Percentiles rank a stretch among this genome's conserved stretches.
These are phyloP conservation scores for Phytophthora sp. DNA, from an alignment of 352 stramenopile genomes.

Conservation along the genomic window DNA sequence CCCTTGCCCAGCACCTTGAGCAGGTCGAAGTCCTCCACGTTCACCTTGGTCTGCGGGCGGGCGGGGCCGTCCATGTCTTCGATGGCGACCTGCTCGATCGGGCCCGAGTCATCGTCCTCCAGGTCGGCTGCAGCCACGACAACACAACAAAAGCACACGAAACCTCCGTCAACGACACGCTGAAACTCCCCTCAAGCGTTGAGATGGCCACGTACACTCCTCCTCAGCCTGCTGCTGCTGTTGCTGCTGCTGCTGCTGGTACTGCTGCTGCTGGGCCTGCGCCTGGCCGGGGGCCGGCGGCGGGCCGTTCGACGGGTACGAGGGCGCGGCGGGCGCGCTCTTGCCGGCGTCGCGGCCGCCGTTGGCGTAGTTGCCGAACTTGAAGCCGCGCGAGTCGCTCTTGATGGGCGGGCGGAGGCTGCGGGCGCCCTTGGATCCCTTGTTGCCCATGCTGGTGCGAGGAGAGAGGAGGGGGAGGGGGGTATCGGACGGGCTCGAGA, in stretches of 20 bases:
- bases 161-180: not conserved
- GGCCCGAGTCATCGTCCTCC: constrained; percentile 84
- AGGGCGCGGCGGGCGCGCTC: constrained; percentile 79
- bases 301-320: constrained; percentile 43
- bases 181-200: too few species aligned
- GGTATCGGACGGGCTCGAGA: constrained; percentile 35
- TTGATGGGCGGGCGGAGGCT: constrained; percentile 77
- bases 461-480: constrained; percentile 1
- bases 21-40: constrained; percentile 93
- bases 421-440: constrained; percentile 78
- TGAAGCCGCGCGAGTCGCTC: constrained; percentile 85
- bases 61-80: constrained; percentile 79
- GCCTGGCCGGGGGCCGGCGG: constrained; percentile 32
- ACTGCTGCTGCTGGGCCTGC: constrained; percentile 24
- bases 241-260: constrained; percentile 31
- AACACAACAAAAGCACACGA: constrained; percentile 16
- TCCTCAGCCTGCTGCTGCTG: constrained; percentile 48
- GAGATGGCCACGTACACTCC: constrained; percentile 78
- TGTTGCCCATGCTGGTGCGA: constrained; percentile 73
- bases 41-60: constrained; percentile 80
- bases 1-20: constrained; percentile 96
- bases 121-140: constrained; percentile 56
- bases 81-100: constrained; percentile 80
- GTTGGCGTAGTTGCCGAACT: constrained; percentile 61
- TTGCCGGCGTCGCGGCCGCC: constrained; percentile 66